Conservation (phyloP, 345 rosid genomes). For the Geranium rotundifolium region DNA sequence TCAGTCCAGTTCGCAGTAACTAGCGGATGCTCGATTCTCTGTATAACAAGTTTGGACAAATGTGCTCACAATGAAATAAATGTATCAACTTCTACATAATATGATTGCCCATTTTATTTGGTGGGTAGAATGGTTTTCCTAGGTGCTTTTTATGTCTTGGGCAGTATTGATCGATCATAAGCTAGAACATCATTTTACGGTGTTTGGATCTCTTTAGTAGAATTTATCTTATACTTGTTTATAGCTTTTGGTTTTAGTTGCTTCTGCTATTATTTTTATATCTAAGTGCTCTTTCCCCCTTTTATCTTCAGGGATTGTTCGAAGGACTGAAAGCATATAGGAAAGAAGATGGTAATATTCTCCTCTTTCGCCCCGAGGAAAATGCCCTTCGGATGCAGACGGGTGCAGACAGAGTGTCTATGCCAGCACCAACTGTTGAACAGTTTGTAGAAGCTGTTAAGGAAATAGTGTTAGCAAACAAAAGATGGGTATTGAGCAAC, state of each 20-base stretch:
- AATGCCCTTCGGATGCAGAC: conserved; percentile 34
- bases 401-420: conserved; percentile 34
- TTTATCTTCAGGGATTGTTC: conserved; percentile 25
- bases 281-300: neutral
- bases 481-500: conserved; percentile 41
- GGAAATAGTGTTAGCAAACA: conserved; percentile 29
- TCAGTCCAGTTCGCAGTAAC: no score
- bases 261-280: neutral
- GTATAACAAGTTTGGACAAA: no score
- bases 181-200: no score
- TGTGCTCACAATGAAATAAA: no score
- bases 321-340: conserved; percentile 37
- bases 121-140: no score
- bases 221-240: neutral
- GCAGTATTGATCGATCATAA: no score
- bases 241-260: no score
- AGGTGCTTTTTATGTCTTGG: no score
- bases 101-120: no score
- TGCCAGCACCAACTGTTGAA: conserved; percentile 30
- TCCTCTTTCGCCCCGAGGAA: conserved; percentile 31
- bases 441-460: conserved; percentile 32
- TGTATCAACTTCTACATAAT: no score
- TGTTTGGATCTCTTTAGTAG: neutral
- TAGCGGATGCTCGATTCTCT: no score
- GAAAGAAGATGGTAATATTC: conserved; percentile 17